A percentile compares a stretch with the other conserved stretches of the same genome.
Evolutionary conservation across 192 early-diverging fungal genomes (phyloP).

Genomic region (Coemansia sp.): DNA sequence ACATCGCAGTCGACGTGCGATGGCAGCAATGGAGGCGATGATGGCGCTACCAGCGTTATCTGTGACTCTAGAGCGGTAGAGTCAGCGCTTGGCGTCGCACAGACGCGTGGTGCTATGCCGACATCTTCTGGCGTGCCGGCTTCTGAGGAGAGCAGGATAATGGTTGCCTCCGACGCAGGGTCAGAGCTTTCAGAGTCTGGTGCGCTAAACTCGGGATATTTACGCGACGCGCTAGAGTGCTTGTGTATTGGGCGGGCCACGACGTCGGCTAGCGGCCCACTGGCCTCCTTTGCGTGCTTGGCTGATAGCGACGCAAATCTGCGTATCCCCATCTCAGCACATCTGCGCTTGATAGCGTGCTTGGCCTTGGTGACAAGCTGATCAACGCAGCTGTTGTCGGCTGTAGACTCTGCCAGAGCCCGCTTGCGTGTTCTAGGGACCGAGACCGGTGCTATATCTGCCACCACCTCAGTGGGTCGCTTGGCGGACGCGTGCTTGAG

Average conservation of each 20-base stretch:
- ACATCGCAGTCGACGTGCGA: constrained; percentile 10
- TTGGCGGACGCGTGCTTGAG: neutral
- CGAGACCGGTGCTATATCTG: neutral
- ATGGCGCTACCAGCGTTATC: constrained; percentile 39
- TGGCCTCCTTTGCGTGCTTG: constrained; percentile 9
- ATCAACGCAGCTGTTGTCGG: constrained; percentile 5
- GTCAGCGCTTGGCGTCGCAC: neutral
- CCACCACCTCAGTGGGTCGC: neutral
- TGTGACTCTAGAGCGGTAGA: constrained; percentile 36
- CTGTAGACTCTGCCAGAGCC: constrained; percentile 11
- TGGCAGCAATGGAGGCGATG: constrained; percentile 20
- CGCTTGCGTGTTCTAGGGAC: constrained; percentile 21
- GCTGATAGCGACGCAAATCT: constrained; percentile 29
- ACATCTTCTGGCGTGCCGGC: constrained; percentile 1
- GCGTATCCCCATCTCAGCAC: constrained; percentile 46
- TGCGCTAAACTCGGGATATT: neutral
- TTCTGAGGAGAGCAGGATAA: constrained; percentile 38
- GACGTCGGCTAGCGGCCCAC: neutral
- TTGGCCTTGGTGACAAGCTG: constrained; percentile 38
- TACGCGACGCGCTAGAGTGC: neutral
- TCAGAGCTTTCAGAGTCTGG: constrained; percentile 13
- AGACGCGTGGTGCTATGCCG: neutral
- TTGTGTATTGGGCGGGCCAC: neutral
- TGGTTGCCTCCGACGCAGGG: constrained; percentile 41
- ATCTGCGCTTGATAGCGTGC: constrained; percentile 40